Base-by-base conservation (phyloP, 495 filamentous ascomycete species). In the Ascodesmis nigricans region DNA sequence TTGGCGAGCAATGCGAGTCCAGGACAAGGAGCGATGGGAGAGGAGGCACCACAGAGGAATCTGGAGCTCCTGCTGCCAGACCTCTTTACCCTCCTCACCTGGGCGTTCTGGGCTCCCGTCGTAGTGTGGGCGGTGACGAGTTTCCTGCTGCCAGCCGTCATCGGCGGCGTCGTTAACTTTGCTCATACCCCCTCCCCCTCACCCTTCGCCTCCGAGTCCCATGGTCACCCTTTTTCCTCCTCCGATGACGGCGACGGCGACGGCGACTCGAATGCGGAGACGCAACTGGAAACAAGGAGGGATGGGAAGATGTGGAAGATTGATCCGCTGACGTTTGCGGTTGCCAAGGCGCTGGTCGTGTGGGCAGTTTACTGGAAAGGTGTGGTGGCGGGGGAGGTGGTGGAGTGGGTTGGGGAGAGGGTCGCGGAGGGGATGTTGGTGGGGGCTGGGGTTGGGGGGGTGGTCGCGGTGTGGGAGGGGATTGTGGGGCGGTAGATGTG, bases 301-400 rank as follows among this genome's bases (percentile, higher is more conserved):
- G 40, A 31, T 39, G 15, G 4, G 4, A 17, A 52, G n/a, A 58
- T 65, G 26, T 63, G 72, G 19, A 63, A 56, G 7, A 69, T 81
- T 39, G 87, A 97, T 51, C 83, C 83, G 14, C 56, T 93, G 40
- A 74, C 71, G 36, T 97, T 84, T 54, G 87, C 81, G 55, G 69
- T 92, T 33, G 69, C 67, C 45, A 91, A 90, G 61, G 82, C 73
- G 0, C 40, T 92, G 38, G 49, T 79, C 26, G 69, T 76, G 5
- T 90, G 75, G 50, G 57, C 80, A 3, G 71, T 91, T 5, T 91
- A 83, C 45, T 67, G 63, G 14, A 66, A 73, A 38, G 64, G 64
- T n/a, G 43, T 71, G 20, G 65, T 75, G 33, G 61, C 64, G 41
- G 51, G 59, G 3, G 58, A 58, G 10, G 61, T 67, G 4, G 62